Percentiles rank a stretch among this genome's conserved stretches.
Evolutionary conservation across 1,284 basidiomycete genomes (phyloP).

Genomic region (Earliella scabrosa): DNA sequence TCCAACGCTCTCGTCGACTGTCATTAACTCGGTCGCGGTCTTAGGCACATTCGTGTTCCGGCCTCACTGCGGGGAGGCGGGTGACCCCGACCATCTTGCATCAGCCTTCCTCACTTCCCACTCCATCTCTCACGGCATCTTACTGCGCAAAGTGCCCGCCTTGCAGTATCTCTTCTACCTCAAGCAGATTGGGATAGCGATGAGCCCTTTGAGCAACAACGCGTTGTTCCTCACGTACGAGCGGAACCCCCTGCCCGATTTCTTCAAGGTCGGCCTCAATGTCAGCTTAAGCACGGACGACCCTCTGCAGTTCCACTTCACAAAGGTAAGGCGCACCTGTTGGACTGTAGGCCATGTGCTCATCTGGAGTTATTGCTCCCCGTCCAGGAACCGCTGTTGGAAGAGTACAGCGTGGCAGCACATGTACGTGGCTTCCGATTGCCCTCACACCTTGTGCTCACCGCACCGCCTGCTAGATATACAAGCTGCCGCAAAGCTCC

Average conservation of each 20-base stretch:
- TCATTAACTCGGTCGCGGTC: background rate
- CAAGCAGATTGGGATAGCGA: slow-evolving; percentile 96
- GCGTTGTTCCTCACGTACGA: slow-evolving; percentile 97
- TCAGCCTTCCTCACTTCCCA: slow-evolving; percentile 96
- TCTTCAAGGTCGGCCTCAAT: slow-evolving; percentile 96
- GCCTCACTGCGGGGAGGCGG: slow-evolving; percentile 97
- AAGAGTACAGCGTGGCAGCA: slow-evolving; percentile 98
- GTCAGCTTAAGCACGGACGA: slow-evolving; percentile 97
- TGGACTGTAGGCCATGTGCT: background rate
- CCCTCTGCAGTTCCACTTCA: slow-evolving; percentile 95
- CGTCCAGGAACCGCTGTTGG: slow-evolving; percentile 85
- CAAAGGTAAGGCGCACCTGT: slow-evolving; percentile 64
- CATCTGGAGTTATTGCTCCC: background rate
- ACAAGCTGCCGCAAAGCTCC: slow-evolving; percentile 87
- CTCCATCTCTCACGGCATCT: slow-evolving; percentile 98
- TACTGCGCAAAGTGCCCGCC: slow-evolving; percentile 96
- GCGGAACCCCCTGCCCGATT: slow-evolving; percentile 95
- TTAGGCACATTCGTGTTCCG: slow-evolving; percentile 95
- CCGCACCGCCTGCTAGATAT: slow-evolving; percentile 59
- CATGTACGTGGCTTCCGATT: slow-evolving; percentile 58
- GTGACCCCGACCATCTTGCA: slow-evolving; percentile 96
- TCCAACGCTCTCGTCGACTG: background rate
- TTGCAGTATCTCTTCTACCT: slow-evolving; percentile 94
- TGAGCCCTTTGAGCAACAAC: slow-evolving; percentile 98
- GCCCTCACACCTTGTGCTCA: background rate